Conservation (phyloP, 2,329 filamentous ascomycete species). For the Allantophomopsis lycopodina region DNA sequence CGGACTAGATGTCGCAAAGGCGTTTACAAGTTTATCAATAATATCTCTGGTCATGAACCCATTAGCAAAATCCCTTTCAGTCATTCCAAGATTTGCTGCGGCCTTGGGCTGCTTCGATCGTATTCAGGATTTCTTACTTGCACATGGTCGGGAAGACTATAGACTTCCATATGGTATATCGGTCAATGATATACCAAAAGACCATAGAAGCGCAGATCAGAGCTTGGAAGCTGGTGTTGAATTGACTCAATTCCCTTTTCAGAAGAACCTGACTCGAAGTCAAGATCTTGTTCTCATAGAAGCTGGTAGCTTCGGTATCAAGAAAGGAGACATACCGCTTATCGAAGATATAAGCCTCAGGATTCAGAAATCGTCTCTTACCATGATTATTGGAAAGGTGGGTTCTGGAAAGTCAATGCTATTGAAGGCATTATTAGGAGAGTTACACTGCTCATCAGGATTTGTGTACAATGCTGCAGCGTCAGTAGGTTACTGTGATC, state of each 20-base stretch:
- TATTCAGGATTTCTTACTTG: conserved; percentile 19
- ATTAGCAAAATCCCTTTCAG: conserved; percentile 24
- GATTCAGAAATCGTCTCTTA: conserved; percentile 1
- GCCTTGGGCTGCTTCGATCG: conserved; percentile 25
- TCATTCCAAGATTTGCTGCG: conserved; percentile 22
- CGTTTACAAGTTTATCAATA: conserved; percentile 27
- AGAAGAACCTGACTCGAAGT: too few relatives aligned
- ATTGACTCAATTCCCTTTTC: too few relatives aligned
- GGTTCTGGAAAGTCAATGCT: conserved; percentile 15
- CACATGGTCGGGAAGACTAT: conserved; percentile 1
- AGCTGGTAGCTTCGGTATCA: conserved; percentile 2
- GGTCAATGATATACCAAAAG: conserved; percentile 4
- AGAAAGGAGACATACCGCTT: background rate
- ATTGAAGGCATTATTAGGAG: conserved; percentile 11
- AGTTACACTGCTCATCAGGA: conserved; percentile 6
- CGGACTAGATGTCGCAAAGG: conserved; percentile 2
- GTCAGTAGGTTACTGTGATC: conserved; percentile 19
- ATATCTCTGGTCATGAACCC: conserved; percentile 24
- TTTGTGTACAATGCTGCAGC: conserved; percentile 6
- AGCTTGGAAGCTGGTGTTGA: too few relatives aligned
- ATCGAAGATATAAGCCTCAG: conserved; percentile 1
- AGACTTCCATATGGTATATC: conserved; percentile 9
- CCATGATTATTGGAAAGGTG: conserved; percentile 10
- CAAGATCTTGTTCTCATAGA: background rate
- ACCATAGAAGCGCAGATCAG: too few relatives aligned